Evolutionary conservation across 176 grass and related monocot genomes (phyloP).

Genomic region (Carex scoparia): DNA sequence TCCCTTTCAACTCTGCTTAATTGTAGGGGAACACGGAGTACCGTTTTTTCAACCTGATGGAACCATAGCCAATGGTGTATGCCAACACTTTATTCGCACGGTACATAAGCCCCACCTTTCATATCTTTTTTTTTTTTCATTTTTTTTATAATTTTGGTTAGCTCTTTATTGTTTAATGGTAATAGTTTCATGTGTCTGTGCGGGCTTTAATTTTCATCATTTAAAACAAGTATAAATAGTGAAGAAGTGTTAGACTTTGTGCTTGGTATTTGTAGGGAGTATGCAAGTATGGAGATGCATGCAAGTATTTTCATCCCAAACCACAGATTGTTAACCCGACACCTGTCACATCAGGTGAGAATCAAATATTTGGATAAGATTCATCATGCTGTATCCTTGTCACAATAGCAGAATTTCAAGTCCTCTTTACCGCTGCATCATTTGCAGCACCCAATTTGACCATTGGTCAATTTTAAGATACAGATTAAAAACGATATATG

Average conservation of each 20-base stretch:
- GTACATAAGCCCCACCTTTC: slow-evolving; percentile 12
- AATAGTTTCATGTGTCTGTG: background rate
- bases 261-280: slow-evolving; percentile 33
- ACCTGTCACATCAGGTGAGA: slow-evolving; percentile 36
- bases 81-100: slow-evolving; percentile 71
- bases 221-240: background rate
- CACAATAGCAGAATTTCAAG: background rate
- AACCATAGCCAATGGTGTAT: slow-evolving; percentile 45
- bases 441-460: background rate
- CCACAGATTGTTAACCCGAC: slow-evolving; percentile 22
- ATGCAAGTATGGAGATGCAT: slow-evolving; percentile 67
- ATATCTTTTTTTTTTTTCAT: background rate
- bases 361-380: background rate
- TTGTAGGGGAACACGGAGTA: slow-evolving; percentile 37
- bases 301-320: slow-evolving; percentile 81
- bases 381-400: background rate
- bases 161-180: background rate
- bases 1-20: background rate
- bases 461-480: background rate
- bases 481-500: background rate
- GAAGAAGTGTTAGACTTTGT: background rate
- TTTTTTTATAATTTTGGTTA: background rate
- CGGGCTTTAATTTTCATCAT: background rate
- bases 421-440: background rate
- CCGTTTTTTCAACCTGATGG: slow-evolving; percentile 31